Percentiles rank a stretch among this genome's conserved stretches.
These are phyloP conservation scores for Saccharomyces hybrid DNA, from an alignment of 1,139 yeast species.

Conservation along the genomic window DNA sequence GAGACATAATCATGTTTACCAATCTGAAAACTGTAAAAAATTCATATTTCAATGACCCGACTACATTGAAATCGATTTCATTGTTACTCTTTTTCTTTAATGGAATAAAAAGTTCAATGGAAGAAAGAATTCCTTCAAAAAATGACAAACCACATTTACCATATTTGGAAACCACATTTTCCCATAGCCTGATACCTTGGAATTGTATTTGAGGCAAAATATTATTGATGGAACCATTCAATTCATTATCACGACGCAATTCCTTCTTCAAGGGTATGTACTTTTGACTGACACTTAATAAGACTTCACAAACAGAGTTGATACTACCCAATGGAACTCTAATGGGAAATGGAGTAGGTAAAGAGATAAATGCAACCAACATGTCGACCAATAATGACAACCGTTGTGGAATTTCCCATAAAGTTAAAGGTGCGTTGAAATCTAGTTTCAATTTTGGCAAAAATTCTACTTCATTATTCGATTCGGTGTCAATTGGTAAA, in stretches of 20 bases:
- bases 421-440: slow-evolving; percentile 44
- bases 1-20: slow-evolving; percentile 12
- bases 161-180: slow-evolving; percentile 35
- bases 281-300: slow-evolving; percentile 46
- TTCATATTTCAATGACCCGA: slow-evolving; percentile 23
- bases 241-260: slow-evolving; percentile 43
- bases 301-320: slow-evolving; percentile 41
- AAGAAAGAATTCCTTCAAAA: slow-evolving; percentile 39
- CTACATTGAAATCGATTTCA: slow-evolving; percentile 27
- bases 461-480: slow-evolving; percentile 23
- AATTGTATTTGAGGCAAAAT: slow-evolving; percentile 41
- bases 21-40: slow-evolving; percentile 18
- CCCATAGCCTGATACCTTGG: slow-evolving; percentile 39
- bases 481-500: slow-evolving; percentile 27
- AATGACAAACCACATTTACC: slow-evolving; percentile 45
- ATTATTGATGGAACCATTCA: slow-evolving; percentile 36
- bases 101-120: slow-evolving; percentile 50
- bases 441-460: slow-evolving; percentile 50
- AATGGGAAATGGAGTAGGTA: slow-evolving; percentile 42
- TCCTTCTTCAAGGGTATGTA: slow-evolving; percentile 52
- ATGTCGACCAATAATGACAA: slow-evolving; percentile 41
- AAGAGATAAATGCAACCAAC: slow-evolving; percentile 39
- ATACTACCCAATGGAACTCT: slow-evolving; percentile 49
- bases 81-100: slow-evolving; percentile 28
- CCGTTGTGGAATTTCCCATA: slow-evolving; percentile 45